phyloP scores from a whole-genome alignment of 106 monocot genomes.

The Dioscorea dumetorum region DNA sequence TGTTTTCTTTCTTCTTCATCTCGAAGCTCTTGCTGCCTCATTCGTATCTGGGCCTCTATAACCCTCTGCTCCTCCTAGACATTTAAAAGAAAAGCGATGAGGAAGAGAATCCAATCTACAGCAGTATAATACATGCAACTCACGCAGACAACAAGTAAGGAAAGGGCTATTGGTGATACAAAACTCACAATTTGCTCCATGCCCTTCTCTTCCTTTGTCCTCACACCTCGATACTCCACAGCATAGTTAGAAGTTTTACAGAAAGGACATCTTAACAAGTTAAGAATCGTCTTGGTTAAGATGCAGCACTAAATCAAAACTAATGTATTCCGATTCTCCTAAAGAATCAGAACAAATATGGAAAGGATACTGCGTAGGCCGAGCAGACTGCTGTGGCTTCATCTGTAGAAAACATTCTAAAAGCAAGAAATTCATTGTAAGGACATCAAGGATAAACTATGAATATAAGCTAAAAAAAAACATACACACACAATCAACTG shows the following conservation, averaged over 20 bases:
- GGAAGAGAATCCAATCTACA: neutral
- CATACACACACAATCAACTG: neutral
- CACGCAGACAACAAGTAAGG: neutral
- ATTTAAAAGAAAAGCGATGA: neutral
- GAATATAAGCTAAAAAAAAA: neutral
- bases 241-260: conserved; percentile 87
- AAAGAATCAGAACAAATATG: neutral
- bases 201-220: conserved; percentile 80
- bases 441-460: neutral
- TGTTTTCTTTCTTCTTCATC: conserved; percentile 55
- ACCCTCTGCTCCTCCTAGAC: conserved; percentile 81
- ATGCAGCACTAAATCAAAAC: neutral
- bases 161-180: neutral
- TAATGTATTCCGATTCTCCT: neutral
- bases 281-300: conserved; percentile 15
- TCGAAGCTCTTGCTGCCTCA: conserved; percentile 58
- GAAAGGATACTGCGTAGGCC: conserved; percentile 87
- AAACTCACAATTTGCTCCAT: conserved; percentile 77
- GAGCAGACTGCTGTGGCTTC: conserved; percentile 65
- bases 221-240: conserved; percentile 80
- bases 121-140: neutral
- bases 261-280: conserved; percentile 69
- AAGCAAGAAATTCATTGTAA: conserved; percentile 3
- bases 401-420: conserved; percentile 97
- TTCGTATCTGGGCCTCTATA: conserved; percentile 87